A percentile compares a stretch with the other conserved stretches of the same genome.
Conservation (phyloP, 331 rosid species). For the Quercus lobata region DNA sequence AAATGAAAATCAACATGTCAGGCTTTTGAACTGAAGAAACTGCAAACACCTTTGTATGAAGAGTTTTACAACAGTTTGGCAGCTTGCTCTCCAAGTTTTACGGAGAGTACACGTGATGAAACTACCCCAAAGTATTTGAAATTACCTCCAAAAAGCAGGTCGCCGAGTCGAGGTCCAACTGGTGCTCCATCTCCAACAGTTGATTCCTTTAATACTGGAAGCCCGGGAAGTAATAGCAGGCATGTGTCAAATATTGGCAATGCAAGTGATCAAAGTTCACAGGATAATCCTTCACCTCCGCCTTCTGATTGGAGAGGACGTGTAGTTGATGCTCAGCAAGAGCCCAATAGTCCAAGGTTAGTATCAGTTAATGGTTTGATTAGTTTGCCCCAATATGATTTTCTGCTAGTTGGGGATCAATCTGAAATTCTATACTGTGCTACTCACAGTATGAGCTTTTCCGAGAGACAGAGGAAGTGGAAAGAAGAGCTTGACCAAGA, state of each 20-base stretch:
- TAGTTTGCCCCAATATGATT: conserved; percentile 7
- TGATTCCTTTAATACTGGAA: conserved; percentile 50
- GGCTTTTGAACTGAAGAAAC: conserved; percentile 95
- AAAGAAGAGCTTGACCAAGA: conserved; percentile 98
- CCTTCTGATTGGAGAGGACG: conserved; percentile 51
- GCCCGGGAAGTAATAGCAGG: conserved; percentile 83
- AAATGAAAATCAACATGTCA: conserved; percentile 25
- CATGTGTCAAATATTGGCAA: conserved; percentile 43
- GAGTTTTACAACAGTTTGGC: conserved; percentile 86
- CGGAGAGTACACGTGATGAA: conserved; percentile 54
- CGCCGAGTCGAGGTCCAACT: conserved; percentile 65
- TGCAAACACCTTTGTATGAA: conserved; percentile 90
- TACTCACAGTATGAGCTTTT: conserved; percentile 56
- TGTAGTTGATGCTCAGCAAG: conserved; percentile 62
- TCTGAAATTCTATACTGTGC: conserved; percentile 13
- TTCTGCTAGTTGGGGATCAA: conserved; percentile 6
- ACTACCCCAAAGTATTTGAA: conserved; percentile 63
- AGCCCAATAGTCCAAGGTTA: conserved; percentile 84
- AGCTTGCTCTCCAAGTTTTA: conserved; percentile 59
- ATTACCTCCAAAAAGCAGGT: conserved; percentile 95
- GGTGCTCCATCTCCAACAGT: conserved; percentile 54
- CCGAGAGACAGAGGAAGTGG: conserved; percentile 95
- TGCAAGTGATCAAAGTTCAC: conserved; percentile 45
- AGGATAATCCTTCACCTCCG: conserved; percentile 62
- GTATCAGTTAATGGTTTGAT: conserved; percentile 18